Base-by-base conservation (phyloP, 495 filamentous ascomycete species). In the Penicillium robsamsonii region DNA sequence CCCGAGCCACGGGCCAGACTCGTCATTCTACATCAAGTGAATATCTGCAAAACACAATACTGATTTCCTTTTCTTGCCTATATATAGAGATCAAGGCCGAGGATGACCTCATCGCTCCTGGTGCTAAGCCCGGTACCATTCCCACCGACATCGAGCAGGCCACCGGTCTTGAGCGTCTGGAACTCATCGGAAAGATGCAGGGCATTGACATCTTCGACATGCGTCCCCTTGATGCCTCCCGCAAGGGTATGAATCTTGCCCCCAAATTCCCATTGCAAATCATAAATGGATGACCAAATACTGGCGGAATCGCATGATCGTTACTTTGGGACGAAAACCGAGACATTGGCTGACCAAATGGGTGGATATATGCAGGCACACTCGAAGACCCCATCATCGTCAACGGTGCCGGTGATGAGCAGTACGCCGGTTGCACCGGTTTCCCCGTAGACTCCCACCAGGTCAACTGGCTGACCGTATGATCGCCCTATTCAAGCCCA, bases 181-280 rank as follows among this genome's bases (percentile, higher is more conserved):
- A 99, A 75, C 92, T 99, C 65, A 79, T 97, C 75, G 94, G 94
- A 74, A 99, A 99, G 84, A 96, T 97, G 87, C 89, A 97, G 80
- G 91, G 94, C 62, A 81, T 99, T 59, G 94, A 99, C 73, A 81
- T 97, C 69, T 99, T 97, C 77, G 95, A 99, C 75, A 96, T 96
- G 92, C 87, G 85, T 75, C 95, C 94, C 43, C 81, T 99, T 60
- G 92, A 96, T 78, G 83, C 94, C 35, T 92, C 88, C 62, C 84
- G 94, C 57, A 85, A 84, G 79, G 91, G 90, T 90, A 77, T 55
- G 82, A 35, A 3, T 4, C 41, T 6, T 30, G 68, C 30, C 53
- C 13, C 17, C 27, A 31, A 31, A 15, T 18, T 15, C 6, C 60
- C 17, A 25, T 18, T 11, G 15, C 11, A 46, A 37, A 11, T 20